These are phyloP conservation scores for Eutypa lata DNA, from an alignment of 2,329 filamentous ascomycete species.

Conservation along the genomic window DNA sequence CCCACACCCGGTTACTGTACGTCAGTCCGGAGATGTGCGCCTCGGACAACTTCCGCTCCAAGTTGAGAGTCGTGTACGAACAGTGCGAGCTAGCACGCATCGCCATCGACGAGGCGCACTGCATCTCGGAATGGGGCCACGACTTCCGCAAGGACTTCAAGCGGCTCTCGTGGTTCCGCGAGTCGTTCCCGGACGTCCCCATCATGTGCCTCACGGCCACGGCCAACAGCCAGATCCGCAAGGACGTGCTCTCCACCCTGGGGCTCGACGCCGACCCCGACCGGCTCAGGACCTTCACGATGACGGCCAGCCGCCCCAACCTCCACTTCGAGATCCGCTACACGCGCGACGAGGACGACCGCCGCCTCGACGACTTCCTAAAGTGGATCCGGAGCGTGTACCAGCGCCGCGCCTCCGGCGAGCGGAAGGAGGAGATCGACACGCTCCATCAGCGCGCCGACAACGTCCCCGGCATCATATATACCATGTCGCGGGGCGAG, in stretches of 20 bases:
- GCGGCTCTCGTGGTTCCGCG: slow-evolving; percentile 79
- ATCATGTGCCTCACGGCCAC: slow-evolving; percentile 93
- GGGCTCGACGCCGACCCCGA: slow-evolving; percentile 59
- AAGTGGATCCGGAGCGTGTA: slow-evolving; percentile 74
- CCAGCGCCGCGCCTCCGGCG: slow-evolving; percentile 58
- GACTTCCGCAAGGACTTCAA: slow-evolving; percentile 95
- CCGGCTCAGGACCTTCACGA: slow-evolving; percentile 71
- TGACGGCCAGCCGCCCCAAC: slow-evolving; percentile 80
- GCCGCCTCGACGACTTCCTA: slow-evolving; percentile 70
- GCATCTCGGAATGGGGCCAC: slow-evolving; percentile 97
- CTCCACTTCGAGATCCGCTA: slow-evolving; percentile 89
- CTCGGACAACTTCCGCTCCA: slow-evolving; percentile 71
- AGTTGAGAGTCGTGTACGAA: slow-evolving; percentile 68
- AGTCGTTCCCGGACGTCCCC: slow-evolving; percentile 77
- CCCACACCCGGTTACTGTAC: slow-evolving; percentile 78
- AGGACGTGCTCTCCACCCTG: slow-evolving; percentile 78
- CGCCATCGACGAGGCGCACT: slow-evolving; percentile 92
- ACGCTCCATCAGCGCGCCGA: slow-evolving; percentile 52
- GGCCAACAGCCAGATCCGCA: slow-evolving; percentile 74
- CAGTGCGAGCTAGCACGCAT: slow-evolving; percentile 85
- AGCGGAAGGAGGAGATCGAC: slow-evolving; percentile 58
- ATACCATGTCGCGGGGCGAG: slow-evolving; percentile 71
- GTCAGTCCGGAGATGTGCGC: slow-evolving; percentile 90
- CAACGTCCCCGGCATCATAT: slow-evolving; percentile 74
- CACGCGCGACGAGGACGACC: slow-evolving; percentile 71